Evolutionary conservation across 768 basidiomycete genomes (phyloP).

Genomic region (Calocybe indica): DNA sequence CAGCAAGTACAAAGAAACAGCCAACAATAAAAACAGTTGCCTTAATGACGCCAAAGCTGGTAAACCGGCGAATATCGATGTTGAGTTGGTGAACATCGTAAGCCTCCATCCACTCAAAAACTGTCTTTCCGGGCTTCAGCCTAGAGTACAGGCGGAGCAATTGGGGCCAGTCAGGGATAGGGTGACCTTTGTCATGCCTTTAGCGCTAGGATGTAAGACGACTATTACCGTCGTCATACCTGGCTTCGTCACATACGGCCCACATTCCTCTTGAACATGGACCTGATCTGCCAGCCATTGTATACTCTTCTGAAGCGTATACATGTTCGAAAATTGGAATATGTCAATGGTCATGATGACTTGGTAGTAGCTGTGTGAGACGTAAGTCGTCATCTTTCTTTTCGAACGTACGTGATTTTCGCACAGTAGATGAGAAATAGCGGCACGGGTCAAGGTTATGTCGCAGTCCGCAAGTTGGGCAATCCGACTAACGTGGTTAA

Average conservation of each 20-base stretch:
- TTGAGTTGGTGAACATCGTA: conserved; percentile 65
- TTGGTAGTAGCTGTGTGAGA: conserved; percentile 62
- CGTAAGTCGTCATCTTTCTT: neutral
- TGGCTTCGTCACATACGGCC: conserved; percentile 80
- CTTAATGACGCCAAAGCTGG: conserved; percentile 97
- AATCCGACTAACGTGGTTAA: conserved; percentile 86
- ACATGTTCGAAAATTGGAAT: conserved; percentile 98
- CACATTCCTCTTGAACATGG: conserved; percentile 87
- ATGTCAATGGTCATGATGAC: conserved; percentile 96
- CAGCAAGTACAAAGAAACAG: conserved; percentile 1
- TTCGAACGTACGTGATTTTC: conserved; percentile 13
- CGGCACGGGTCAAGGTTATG: conserved; percentile 71
- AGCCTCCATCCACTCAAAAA: conserved; percentile 84
- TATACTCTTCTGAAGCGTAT: conserved; percentile 81
- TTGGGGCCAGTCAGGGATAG: conserved; percentile 80
- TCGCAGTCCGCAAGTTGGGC: conserved; percentile 91
- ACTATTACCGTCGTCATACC: conserved; percentile 31
- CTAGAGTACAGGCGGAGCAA: conserved; percentile 84
- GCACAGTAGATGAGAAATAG: conserved; percentile 89
- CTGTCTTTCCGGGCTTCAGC: conserved; percentile 74
- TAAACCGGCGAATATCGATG: conserved; percentile 90
- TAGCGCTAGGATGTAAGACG: neutral
- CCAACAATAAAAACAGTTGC: conserved; percentile 26
- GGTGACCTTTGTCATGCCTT: conserved; percentile 32
- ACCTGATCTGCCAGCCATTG: conserved; percentile 83